Evolutionary conservation across 192 early-diverging fungal genomes (phyloP).

Genomic region (Mortierella claussenii): DNA sequence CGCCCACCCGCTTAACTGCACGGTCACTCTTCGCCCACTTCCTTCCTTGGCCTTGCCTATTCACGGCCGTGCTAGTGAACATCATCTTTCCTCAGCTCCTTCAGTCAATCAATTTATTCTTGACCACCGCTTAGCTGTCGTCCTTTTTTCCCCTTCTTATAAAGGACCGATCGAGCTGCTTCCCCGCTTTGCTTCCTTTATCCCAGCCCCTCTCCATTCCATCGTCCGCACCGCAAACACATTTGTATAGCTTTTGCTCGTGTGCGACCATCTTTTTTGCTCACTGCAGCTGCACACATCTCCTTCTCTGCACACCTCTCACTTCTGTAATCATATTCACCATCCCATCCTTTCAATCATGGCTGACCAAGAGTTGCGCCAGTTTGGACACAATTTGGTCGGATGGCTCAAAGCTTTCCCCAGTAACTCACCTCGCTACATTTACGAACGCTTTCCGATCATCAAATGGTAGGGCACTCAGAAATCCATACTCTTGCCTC

Average conservation of each 20-base stretch:
- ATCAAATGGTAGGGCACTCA: constrained; percentile 45
- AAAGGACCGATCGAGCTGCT: too few relatives aligned
- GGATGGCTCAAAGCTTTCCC: constrained; percentile 41
- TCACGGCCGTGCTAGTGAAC: too few relatives aligned
- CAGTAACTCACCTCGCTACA: constrained; percentile 31
- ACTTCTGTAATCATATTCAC: background rate
- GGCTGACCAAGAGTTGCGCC: constrained; percentile 44
- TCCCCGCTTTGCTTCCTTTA: background rate
- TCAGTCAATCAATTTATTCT: too few relatives aligned
- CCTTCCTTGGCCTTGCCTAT: background rate
- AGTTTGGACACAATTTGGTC: constrained; percentile 29
- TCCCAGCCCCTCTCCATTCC: background rate
- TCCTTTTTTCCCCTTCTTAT: too few relatives aligned
- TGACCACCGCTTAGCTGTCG: too few relatives aligned
- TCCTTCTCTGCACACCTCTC: background rate
- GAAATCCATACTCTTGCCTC: background rate
- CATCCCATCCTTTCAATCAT: constrained; percentile 3
- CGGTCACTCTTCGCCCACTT: background rate
- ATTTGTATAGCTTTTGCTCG: background rate
- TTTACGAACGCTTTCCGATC: constrained; percentile 29
- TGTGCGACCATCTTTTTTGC: background rate
- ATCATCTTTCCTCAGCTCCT: too few relatives aligned
- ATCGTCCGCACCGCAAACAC: background rate
- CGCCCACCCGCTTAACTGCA: background rate
- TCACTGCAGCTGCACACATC: background rate